Evolutionary conservation across 176 grass and related monocot species (phyloP), one percentile per base, ranked within the genome.

Genomic region (Olyra latifolia): DNA sequence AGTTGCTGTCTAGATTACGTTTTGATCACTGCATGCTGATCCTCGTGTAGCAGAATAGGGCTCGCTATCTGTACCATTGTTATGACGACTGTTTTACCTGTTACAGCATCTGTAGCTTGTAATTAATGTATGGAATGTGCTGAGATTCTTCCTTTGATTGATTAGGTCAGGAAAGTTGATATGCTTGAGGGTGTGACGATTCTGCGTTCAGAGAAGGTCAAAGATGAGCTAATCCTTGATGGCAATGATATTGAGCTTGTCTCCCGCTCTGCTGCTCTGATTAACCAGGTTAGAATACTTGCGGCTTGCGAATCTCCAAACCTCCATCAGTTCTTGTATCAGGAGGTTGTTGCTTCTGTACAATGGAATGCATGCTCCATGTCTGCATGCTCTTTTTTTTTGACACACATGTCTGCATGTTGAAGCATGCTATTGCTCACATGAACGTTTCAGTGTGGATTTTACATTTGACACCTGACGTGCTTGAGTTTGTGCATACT

Each of bases 201-300:
- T 23, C 8, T 93, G 55, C 80, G 94, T 49, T 97, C 94, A 1
- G 91, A 91, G 63, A 97, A 97, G 86, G 94, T 93, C 20, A 97
- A 97, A 88, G 94, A 97, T 68, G 88, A 97, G 74, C 84, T 97
- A 0, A 9, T 97, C 72, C 88, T 97, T 16, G 91, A 97, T 61
- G 91, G 94, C 67, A 97, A 91, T 29, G 91, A 97, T 41, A 58
- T 97, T 13, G 91, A 97, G 72, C 91, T 97, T 46, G 94, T 93
- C 47, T 97, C 91, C 35, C 86, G 91, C 20, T 93, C 91, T 0
- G 72, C 80, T 47, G 91, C 90, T 58, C 72, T 97, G 28, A 97
- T 97, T 28, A 91, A 97, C 76, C 90, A 97, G 90, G 88, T 92
- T 45, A 35, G 65, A 25, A 8, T n/a, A 17, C 22, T 43, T 53